Conservation (phyloP, 768 basidiomycete species). For the Grammothele lineata region DNA sequence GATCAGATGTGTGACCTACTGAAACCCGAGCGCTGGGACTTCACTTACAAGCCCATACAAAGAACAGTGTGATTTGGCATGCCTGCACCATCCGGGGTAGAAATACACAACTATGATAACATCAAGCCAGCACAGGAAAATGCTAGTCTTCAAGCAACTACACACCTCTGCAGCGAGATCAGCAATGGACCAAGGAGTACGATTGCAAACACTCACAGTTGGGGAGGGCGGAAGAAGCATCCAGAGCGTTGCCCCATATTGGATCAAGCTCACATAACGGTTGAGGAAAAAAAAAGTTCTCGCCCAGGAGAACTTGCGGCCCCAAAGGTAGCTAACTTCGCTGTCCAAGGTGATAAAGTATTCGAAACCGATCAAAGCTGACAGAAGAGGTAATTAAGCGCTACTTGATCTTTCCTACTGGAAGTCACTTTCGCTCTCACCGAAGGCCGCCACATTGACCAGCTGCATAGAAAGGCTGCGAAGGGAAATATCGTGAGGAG, state of each 20-base stretch:
- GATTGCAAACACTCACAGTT: neutral
- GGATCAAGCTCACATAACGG: neutral
- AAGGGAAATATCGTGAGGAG: too few species aligned
- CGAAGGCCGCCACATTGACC: neutral
- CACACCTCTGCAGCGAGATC: neutral
- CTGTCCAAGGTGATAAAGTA: neutral
- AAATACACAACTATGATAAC: neutral
- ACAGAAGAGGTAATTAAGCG: neutral
- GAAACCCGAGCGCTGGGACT: too few species aligned
- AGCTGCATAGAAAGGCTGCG: too few species aligned
- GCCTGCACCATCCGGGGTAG: neutral
- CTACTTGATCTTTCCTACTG: too few species aligned
- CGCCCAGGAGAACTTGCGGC: neutral
- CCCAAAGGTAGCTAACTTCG: neutral
- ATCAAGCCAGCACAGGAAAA: too few species aligned
- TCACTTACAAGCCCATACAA: slow-evolving; percentile 1
- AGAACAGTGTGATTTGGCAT: neutral
- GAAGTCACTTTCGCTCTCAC: too few species aligned
- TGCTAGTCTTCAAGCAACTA: too few species aligned
- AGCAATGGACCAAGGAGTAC: neutral
- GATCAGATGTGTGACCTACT: too few species aligned
- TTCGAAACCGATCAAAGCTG: neutral
- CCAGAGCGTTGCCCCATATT: neutral
- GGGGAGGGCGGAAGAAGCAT: neutral
- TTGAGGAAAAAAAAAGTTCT: neutral